Evolutionary conservation across 768 basidiomycete species (phyloP).

Genomic region (Suillus plorans): DNA sequence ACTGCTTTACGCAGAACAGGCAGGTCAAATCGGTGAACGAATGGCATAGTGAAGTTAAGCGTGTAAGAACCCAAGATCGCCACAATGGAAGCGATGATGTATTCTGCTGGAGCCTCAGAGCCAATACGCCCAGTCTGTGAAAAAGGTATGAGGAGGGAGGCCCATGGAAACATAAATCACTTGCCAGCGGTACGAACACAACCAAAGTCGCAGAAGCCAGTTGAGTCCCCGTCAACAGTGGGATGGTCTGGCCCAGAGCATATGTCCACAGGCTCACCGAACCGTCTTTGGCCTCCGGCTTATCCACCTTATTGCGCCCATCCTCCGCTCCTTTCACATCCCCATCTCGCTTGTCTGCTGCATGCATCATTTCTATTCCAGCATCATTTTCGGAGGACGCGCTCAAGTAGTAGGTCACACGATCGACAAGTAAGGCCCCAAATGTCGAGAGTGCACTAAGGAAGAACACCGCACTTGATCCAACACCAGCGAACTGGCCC

Average conservation of each 20-base stretch:
- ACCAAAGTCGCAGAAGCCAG: slow-evolving; percentile 64
- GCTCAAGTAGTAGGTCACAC: slow-evolving; percentile 26
- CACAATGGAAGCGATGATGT: slow-evolving; percentile 82
- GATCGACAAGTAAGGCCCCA: slow-evolving; percentile 54
- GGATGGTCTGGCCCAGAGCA: slow-evolving; percentile 54
- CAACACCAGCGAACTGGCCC: slow-evolving; percentile 67
- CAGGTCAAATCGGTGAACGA: slow-evolving; percentile 70
- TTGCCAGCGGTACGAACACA: slow-evolving; percentile 86
- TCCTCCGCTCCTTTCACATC: slow-evolving; percentile 5
- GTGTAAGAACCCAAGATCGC: slow-evolving; percentile 54
- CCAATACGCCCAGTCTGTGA: slow-evolving; percentile 79
- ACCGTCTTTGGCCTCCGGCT: slow-evolving; percentile 14
- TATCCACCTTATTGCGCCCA: slow-evolving; percentile 1
- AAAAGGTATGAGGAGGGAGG: background rate
- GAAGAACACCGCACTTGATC: slow-evolving; percentile 77
- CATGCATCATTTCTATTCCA: background rate
- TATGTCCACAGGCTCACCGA: slow-evolving; percentile 62
- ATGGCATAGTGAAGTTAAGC: slow-evolving; percentile 63
- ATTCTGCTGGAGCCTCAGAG: slow-evolving; percentile 80
- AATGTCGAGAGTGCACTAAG: slow-evolving; percentile 59
- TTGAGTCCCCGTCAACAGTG: slow-evolving; percentile 57
- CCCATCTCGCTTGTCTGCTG: background rate
- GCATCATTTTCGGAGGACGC: slow-evolving; percentile 14
- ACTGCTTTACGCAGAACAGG: slow-evolving; percentile 39
- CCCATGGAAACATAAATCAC: slow-evolving; percentile 18